Evolutionary conservation across 1,139 yeast genomes (phyloP), one percentile per base, ranked within the genome.

Genomic region (Candida tropicalis): DNA sequence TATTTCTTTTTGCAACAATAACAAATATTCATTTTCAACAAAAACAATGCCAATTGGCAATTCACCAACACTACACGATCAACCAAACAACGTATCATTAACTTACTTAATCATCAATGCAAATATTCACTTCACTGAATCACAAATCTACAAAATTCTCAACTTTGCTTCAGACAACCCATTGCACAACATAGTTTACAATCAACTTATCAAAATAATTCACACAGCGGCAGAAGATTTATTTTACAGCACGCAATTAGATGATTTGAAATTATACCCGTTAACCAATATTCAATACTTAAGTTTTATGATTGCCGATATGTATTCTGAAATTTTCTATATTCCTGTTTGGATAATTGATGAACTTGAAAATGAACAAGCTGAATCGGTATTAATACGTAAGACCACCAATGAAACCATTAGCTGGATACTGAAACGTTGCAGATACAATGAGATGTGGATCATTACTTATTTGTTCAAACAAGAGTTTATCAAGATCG

Each of bases 391-490:
- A 5, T 15, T 31, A 11, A 12, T 27, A 16, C 18, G 22, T 8
- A 37, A 16, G 38, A 22, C 17, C 20, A 16, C 23, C 4, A 11
- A 11, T 15, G 32, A 33, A 4, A 16, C 29, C 10, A 38, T 31
- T 15, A 24, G 36, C 7, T 24, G 24, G 22, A 20, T 36, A n/a
- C 32, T n/a, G 7, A 33, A 36, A 35, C 35, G 35, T 11, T 35
- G 39, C 13, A 39, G 44, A 35, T 61, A 40, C 43, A 58, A 57
- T 41, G 55, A 61, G 41, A 57, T 58, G 56, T 62, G 66, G 66
- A 54, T 60, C 15, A 40, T 61, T 13, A 57, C 54, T 9, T 51
- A 57, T 35, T 39, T 60, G 27, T 38, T 60, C 20, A 54, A 54
- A 26, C 45, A 48, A n/a, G 60, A 53, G 35, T 59, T 40, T 32